phyloP scores from a whole-genome alignment of 306 rosid species.

The peach (Prunus persica) region Prunus_persica_NCBIv2 NC_034014.1:4543501-4544000 shows the following conservation, averaged over 20 bases:
- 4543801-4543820: conserved; percentile 26
- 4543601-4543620: conserved; percentile 3
- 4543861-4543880: conserved; percentile 23
- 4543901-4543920: conserved; percentile 4
- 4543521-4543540: not conserved
- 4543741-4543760: conserved; percentile 46
- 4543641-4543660: conserved; percentile 98
- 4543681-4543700: conserved; percentile 89
- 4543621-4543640: conserved; percentile 87
- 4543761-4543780: conserved; percentile 72
- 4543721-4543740: conserved; percentile 65
- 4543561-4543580: not conserved
- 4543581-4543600: not conserved
- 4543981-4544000: conserved; percentile 88
- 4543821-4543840: conserved; percentile 4
- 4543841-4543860: conserved; percentile 3
- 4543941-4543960: conserved; percentile 90
- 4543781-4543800: conserved; percentile 64
- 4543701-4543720: conserved; percentile 91
- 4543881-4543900: conserved; percentile 22
- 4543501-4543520: not conserved
- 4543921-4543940: conserved; percentile 31
- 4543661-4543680: conserved; percentile 76
- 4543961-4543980: conserved; percentile 68
- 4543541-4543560: not conserved